Evolutionary conservation across 768 basidiomycete genomes (phyloP), one percentile per base, ranked within the genome.

Genomic region (Arthromyces matolae): DNA sequence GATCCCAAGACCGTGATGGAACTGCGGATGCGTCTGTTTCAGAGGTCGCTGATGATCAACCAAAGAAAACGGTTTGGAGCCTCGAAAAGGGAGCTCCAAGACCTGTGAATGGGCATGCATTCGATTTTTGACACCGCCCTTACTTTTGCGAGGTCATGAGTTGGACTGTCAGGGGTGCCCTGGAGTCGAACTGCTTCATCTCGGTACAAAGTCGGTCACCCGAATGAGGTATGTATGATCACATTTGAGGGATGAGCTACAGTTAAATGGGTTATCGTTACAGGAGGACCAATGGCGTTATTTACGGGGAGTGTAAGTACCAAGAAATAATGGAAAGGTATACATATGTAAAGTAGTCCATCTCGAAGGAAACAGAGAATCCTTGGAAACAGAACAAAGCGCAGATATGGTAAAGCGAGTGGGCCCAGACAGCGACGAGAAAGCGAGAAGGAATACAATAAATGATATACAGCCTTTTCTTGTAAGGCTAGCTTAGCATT

Each of bases 1-100:
- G 54, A 29, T 56, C 62, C 13, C 58, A 58, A 33, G 57, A 60
- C 32, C 54, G 49, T 19, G 52, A 55, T 14, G 54, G 56, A 20
- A 29, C 40, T 24, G 47, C 52, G 6, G 50, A 51, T 22, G 46
- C 45, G 29, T 40, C 47, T 8, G 14, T 53, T 14, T 33, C 42
- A 14, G 55, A 54, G 10, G 31, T 38, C 9, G 42, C 22, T 16
- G 47, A 54, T 8, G 18, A 25, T 50, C 37, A 22, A 25, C 42
- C 44, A 8, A 37, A 32, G 16, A 34, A 45, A 12, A 32, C 31
- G 2, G 42, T 53, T 13, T 52, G 54, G 54, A 53, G 43, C 35
- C 35, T 53, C 22, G 49, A 51, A 2, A 53, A 46, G 12, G 35
- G 37, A 9, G 20, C 34, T 22, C 46, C 47, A 5, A 45, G 38